phyloP scores from a whole-genome alignment of 352 stramenopile species.

The Sclerospora graminicola region DNA sequence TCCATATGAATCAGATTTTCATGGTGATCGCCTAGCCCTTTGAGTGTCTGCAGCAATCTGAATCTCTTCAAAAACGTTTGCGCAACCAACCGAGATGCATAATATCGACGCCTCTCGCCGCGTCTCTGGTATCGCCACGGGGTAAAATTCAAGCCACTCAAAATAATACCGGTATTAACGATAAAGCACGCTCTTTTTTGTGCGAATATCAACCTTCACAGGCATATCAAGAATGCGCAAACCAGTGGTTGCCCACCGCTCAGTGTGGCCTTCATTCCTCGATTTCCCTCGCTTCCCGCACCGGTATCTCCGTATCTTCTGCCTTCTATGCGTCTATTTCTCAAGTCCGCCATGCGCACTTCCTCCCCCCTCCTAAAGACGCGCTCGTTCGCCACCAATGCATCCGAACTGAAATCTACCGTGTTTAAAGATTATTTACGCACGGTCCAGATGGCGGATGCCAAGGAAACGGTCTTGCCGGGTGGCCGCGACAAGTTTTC shows the following conservation, averaged over 20 bases:
- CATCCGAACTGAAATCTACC: constrained; percentile 44
- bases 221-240: too few relatives aligned
- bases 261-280: not conserved
- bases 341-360: constrained; percentile 37
- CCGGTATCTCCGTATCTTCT: not conserved
- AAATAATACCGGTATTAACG: too few relatives aligned
- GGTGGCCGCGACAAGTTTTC: constrained; percentile 90
- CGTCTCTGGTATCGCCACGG: too few relatives aligned
- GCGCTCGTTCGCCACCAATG: constrained; percentile 54
- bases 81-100: too few relatives aligned
- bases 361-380: constrained; percentile 31
- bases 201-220: too few relatives aligned
- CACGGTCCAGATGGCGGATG: constrained; percentile 68
- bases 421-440: constrained; percentile 71
- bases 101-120: too few relatives aligned
- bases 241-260: not conserved
- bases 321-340: constrained; percentile 52
- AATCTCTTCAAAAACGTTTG: too few relatives aligned
- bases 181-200: too few relatives aligned
- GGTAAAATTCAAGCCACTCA: too few relatives aligned
- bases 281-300: not conserved
- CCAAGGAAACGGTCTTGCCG: constrained; percentile 63
- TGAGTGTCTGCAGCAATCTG: too few relatives aligned
- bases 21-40: too few relatives aligned
- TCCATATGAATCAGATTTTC: too few relatives aligned